A percentile compares a stretch with the other conserved stretches of the same genome.
Conservation (phyloP, 2,329 filamentous ascomycete genomes). For the Fusarium sp. region DNA sequence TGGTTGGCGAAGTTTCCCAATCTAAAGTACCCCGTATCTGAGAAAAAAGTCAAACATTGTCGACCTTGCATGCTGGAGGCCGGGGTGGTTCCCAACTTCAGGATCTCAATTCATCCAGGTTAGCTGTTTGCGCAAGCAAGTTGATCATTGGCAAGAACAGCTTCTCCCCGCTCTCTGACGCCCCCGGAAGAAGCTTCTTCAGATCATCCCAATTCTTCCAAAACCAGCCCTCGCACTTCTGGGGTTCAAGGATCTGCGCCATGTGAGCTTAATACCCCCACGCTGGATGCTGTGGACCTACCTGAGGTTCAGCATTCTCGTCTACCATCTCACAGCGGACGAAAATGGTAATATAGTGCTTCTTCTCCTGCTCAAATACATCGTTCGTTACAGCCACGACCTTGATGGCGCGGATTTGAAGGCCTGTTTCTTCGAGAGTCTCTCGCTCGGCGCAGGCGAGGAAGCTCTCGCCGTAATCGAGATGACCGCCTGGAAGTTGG, state of each 20-base stretch:
- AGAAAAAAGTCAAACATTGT: background rate
- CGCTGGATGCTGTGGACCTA: conserved; percentile 53
- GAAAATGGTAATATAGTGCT: conserved; percentile 83
- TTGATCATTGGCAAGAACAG: conserved; percentile 54
- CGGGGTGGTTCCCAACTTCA: background rate
- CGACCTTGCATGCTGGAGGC: too few species aligned
- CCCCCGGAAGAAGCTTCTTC: conserved; percentile 41
- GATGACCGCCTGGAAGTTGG: conserved; percentile 80
- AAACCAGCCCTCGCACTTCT: conserved; percentile 66
- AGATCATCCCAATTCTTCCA: conserved; percentile 64
- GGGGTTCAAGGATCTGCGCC: conserved; percentile 58
- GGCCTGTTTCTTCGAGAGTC: conserved; percentile 76
- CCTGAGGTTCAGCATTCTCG: conserved; percentile 64
- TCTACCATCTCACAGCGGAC: conserved; percentile 67
- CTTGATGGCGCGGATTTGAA: conserved; percentile 65
- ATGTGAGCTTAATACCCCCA: conserved; percentile 6
- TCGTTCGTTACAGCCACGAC: conserved; percentile 76
- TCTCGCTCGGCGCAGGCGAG: conserved; percentile 75
- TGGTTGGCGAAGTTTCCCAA: background rate
- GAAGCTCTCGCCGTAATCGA: conserved; percentile 76
- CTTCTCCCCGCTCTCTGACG: conserved; percentile 30
- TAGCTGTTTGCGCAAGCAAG: conserved; percentile 47
- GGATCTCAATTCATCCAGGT: conserved; percentile 40
- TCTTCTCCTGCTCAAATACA: conserved; percentile 68
- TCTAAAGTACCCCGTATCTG: background rate